Base-by-base conservation (phyloP, 306 rosid species). In the Fragaria ananassa region DNA sequence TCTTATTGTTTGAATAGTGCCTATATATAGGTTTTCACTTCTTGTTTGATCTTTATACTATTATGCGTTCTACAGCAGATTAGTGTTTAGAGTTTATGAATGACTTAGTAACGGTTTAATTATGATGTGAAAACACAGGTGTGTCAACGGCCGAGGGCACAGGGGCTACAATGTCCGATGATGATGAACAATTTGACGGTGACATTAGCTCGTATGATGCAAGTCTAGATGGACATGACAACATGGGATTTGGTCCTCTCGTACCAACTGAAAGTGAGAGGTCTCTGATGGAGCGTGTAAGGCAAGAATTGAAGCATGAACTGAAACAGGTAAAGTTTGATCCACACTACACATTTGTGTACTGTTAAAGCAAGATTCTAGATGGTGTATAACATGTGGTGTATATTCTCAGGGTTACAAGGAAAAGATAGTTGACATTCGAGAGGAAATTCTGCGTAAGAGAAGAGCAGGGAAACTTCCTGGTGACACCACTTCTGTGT, bases 381-480 rank as follows among this genome's bases (percentile, higher is more conserved):
- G 57, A 70, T 80, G 60, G 68, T 56, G 2, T 64, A 25, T 41
- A 39, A 46, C n/a, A 12, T 17, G 23, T 23, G 49, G 14, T 79
- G 70, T 13, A 34, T 35, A 37, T 65, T 45, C 49, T 69, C 86
- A 93, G 98, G 97, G 94, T 53, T 94, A 88, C 93, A 94, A 91
- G 88, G 93, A 91, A 74, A 94, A 91, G 82, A 94, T 91, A 31
- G 96, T 94, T 15, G 98, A 94, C 80, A 86, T 91, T 68, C 78
- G 93, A 67, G 99, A 95, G 87, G 99, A 95, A 81, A 95, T 95
- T 81, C 75, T 95, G 75, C 93, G 99, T 42, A 95, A 95, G 91
- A 89, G 99, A 80, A 90, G 97, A 85, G 99, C 99, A 1, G 99
- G 99, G 78, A 95, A 95, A 75, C 93, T 92, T 78, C 99, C 99